Evolutionary conservation across 768 basidiomycete genomes (phyloP).

Genomic region (Roridomyces roridus): DNA sequence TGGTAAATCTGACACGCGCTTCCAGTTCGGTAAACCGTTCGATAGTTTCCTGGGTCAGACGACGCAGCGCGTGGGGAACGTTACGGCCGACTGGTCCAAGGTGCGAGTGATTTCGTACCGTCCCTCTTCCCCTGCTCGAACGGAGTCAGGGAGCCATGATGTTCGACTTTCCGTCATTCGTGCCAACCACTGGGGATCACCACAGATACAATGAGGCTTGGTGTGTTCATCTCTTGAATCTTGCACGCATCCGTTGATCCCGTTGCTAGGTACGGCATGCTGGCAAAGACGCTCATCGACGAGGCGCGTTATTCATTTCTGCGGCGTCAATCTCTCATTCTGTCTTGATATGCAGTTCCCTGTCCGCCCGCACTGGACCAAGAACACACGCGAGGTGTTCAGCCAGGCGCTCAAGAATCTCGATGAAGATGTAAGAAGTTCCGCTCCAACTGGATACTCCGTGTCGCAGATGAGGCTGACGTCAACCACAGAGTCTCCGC

Average conservation of each 20-base stretch:
- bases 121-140: neutral
- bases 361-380: constrained; percentile 44
- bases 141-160: constrained; percentile 40
- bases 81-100: constrained; percentile 44
- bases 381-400: constrained; percentile 39
- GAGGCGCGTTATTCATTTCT: constrained; percentile 30
- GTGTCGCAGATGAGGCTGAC: neutral
- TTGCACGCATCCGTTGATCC: neutral
- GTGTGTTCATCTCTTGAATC: constrained; percentile 2
- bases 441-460: neutral
- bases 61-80: constrained; percentile 35
- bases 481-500: constrained; percentile 28
- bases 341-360: constrained; percentile 34
- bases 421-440: constrained; percentile 36
- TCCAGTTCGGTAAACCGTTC: constrained; percentile 43
- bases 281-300: constrained; percentile 35
- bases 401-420: constrained; percentile 37
- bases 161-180: constrained; percentile 45
- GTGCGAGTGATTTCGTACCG: constrained; percentile 18
- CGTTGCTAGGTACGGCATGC: constrained; percentile 20
- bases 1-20: too few relatives aligned
- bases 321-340: neutral
- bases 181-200: constrained; percentile 39
- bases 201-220: constrained; percentile 42
- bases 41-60: constrained; percentile 45